phyloP scores from a whole-genome alignment of 768 basidiomycete genomes.

The Amanita pseudoporphyria region DNA sequence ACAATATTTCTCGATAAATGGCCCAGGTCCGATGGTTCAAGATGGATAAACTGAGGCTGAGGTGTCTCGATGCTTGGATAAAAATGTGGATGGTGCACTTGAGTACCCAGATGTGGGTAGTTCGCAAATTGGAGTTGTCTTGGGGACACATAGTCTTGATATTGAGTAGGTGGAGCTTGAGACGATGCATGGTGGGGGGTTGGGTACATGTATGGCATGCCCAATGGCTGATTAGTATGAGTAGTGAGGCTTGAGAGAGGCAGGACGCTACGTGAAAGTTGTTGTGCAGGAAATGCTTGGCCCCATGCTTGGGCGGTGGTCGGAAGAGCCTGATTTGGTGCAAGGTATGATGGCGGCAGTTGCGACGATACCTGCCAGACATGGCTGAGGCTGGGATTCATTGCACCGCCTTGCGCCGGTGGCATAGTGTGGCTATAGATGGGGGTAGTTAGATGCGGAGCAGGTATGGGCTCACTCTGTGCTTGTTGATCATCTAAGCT shows the following conservation, averaged over 20 bases:
- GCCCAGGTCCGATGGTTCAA: too few species aligned
- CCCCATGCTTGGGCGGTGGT: too few species aligned
- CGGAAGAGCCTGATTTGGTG: too few species aligned
- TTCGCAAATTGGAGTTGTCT: too few species aligned
- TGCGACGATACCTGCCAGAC: neutral
- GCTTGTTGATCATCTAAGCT: neutral
- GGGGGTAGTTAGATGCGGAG: neutral
- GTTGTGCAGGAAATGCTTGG: too few species aligned
- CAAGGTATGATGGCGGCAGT: neutral
- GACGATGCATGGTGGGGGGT: neutral
- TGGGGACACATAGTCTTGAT: too few species aligned
- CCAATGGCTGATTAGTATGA: neutral
- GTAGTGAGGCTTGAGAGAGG: neutral
- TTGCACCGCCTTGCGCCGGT: neutral
- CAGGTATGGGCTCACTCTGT: neutral
- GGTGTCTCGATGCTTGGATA: too few species aligned
- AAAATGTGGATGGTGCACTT: too few species aligned
- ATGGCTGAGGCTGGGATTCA: neutral
- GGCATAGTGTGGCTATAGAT: neutral
- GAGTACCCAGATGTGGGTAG: too few species aligned
- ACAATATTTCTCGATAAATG: too few species aligned
- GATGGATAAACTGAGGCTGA: too few species aligned
- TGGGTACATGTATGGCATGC: neutral
- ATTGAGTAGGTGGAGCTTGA: constrained; percentile 1
- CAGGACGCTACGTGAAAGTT: too few species aligned